phyloP scores from a whole-genome alignment of 495 filamentous ascomycete genomes.

The Xylaria telfairii region DNA sequence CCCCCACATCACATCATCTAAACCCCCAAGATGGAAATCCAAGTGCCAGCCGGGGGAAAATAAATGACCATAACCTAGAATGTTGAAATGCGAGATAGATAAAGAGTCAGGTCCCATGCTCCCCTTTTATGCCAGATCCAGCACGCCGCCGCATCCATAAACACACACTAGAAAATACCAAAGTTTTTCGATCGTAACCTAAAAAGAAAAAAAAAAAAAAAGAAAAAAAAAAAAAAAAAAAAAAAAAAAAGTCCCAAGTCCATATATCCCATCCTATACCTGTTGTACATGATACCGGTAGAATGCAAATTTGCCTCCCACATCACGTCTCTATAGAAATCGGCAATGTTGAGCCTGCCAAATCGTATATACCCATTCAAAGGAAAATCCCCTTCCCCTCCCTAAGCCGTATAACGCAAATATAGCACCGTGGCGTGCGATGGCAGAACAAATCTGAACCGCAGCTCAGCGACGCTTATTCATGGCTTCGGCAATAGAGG shows the following conservation, averaged over 20 bases:
- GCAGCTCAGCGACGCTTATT: slow-evolving; percentile 35
- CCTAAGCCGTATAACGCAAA: too few species aligned
- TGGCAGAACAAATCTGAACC: background rate
- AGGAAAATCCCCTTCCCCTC: background rate
- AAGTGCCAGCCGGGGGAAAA: background rate
- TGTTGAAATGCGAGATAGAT: background rate
- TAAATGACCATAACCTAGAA: background rate
- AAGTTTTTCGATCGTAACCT: background rate
- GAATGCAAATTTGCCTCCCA: background rate
- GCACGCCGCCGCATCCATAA: slow-evolving; percentile 1
- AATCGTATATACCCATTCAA: background rate
- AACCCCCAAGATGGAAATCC: too few species aligned
- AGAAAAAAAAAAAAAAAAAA: too few species aligned
- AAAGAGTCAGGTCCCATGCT: background rate
- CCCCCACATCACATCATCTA: too few species aligned
- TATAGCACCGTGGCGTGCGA: background rate
- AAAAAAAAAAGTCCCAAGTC: background rate
- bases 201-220: too few species aligned
- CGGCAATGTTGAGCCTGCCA: background rate
- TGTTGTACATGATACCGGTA: background rate
- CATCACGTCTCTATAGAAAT: background rate
- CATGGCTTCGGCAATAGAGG: slow-evolving; percentile 34
- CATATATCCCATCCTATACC: background rate
- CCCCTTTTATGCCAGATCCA: slow-evolving; percentile 1
- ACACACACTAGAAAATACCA: background rate